phyloP scores from a whole-genome alignment of 345 rosid species.

The Firmiana major region DNA sequence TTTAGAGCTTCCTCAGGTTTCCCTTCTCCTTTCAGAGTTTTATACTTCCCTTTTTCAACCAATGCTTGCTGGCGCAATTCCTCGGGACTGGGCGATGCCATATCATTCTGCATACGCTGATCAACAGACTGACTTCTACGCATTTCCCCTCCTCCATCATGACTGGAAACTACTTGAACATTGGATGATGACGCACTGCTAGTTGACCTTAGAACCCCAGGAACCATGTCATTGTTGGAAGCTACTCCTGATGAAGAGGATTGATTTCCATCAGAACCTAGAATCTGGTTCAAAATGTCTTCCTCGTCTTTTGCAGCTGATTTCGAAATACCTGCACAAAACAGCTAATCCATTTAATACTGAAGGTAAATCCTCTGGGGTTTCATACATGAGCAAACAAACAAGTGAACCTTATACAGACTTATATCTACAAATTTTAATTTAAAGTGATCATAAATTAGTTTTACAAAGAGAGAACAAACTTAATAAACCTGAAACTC shows the following conservation, averaged over 20 bases:
- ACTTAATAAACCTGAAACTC: background rate
- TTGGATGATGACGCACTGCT: constrained; percentile 37
- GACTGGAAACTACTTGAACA: constrained; percentile 26
- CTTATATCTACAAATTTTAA: background rate
- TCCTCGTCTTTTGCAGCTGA: constrained; percentile 45
- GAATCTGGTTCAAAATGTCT: constrained; percentile 62
- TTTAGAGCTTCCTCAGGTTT: constrained; percentile 80
- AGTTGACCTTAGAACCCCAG: constrained; percentile 34
- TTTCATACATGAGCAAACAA: background rate
- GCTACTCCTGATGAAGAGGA: constrained; percentile 43
- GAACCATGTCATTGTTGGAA: constrained; percentile 24
- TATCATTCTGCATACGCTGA: constrained; percentile 25
- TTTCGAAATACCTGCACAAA: constrained; percentile 52
- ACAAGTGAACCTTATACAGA: background rate
- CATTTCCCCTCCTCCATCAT: constrained; percentile 28
- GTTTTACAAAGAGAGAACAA: background rate
- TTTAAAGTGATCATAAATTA: background rate
- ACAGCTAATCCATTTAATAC: constrained; percentile 4
- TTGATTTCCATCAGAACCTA: constrained; percentile 56
- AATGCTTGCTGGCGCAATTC: constrained; percentile 68
- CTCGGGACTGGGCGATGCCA: constrained; percentile 47
- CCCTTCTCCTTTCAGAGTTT: constrained; percentile 69
- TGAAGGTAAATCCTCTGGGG: background rate
- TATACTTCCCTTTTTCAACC: constrained; percentile 71
- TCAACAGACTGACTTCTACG: constrained; percentile 26